These are phyloP conservation scores for Ascochyta clinopodiicola DNA, from an alignment of 2,329 filamentous ascomycete species.

Conservation along the genomic window DNA sequence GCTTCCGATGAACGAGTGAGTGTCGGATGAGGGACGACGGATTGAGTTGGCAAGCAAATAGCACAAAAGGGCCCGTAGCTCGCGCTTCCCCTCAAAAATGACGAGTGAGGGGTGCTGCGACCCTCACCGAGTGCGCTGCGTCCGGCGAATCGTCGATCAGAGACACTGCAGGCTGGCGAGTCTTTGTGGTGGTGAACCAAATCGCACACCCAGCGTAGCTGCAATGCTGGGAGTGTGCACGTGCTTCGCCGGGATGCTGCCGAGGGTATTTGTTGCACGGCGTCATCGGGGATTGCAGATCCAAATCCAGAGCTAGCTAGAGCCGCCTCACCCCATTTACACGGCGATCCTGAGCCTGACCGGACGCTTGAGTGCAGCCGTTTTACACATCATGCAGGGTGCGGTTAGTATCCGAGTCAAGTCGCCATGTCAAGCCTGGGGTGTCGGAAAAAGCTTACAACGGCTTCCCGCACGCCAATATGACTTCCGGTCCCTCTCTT, in stretches of 20 bases:
- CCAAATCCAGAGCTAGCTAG: slow-evolving; percentile 9
- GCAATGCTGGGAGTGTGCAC: slow-evolving; percentile 3
- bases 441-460: slow-evolving; percentile 15
- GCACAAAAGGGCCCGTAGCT: slow-evolving; percentile 17
- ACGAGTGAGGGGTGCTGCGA: slow-evolving; percentile 15
- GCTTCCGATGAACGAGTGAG: slow-evolving; percentile 37
- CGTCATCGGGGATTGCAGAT: not conserved
- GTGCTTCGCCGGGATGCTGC: slow-evolving; percentile 6
- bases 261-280: not conserved
- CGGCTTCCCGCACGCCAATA: slow-evolving; percentile 21
- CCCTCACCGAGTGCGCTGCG: slow-evolving; percentile 8
- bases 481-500: slow-evolving; percentile 14
- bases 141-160: slow-evolving; percentile 15
- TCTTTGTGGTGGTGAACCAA: slow-evolving; percentile 16
- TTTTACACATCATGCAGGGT: slow-evolving; percentile 11
- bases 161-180: slow-evolving; percentile 11
- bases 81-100: slow-evolving; percentile 17
- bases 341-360: slow-evolving; percentile 3
- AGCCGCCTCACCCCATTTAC: not conserved
- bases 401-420: slow-evolving; percentile 16
- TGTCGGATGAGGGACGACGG: slow-evolving; percentile 40
- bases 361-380: slow-evolving; percentile 16
- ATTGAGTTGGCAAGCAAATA: slow-evolving; percentile 17
- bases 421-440: too few species aligned
- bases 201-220: slow-evolving; percentile 4